Evolutionary conservation across 768 basidiomycete genomes (phyloP).

Genomic region (Lentinula lateritia): DNA sequence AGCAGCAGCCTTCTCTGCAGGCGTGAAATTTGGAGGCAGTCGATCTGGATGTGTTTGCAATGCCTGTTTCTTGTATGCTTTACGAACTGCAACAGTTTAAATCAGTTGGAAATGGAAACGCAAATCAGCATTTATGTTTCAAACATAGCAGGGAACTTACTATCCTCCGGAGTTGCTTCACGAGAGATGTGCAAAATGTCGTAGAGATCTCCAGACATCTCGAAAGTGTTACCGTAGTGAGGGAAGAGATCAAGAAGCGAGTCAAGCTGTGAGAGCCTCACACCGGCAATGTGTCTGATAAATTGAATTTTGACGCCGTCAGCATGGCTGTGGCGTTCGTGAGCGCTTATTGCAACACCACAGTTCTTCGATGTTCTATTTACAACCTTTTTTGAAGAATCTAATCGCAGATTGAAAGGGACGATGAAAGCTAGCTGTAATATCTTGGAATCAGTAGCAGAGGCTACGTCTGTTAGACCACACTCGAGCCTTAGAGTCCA

Average conservation of each 20-base stretch:
- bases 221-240: slow-evolving; percentile 3
- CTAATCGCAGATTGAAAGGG: too few species aligned
- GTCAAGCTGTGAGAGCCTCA: neutral
- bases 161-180: slow-evolving; percentile 57
- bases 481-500: too few species aligned
- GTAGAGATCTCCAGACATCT: slow-evolving; percentile 60
- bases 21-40: slow-evolving; percentile 47
- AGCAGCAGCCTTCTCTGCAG: slow-evolving; percentile 50
- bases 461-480: too few species aligned
- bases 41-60: slow-evolving; percentile 75
- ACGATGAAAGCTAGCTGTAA: too few species aligned
- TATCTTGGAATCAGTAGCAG: too few species aligned
- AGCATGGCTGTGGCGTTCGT: neutral
- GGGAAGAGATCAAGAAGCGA: slow-evolving; percentile 9
- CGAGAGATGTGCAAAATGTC: slow-evolving; percentile 49
- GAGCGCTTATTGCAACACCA: neutral
- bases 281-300: neutral
- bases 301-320: neutral
- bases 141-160: slow-evolving; percentile 34
- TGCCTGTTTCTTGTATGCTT: slow-evolving; percentile 72
- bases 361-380: neutral
- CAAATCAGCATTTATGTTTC: neutral
- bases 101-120: neutral
- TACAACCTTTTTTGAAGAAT: too few species aligned
- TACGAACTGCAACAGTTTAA: slow-evolving; percentile 51